Evolutionary conservation across 75 land plant genomes (phyloP).

Genomic region (Cupressus sempervirens): DNA sequence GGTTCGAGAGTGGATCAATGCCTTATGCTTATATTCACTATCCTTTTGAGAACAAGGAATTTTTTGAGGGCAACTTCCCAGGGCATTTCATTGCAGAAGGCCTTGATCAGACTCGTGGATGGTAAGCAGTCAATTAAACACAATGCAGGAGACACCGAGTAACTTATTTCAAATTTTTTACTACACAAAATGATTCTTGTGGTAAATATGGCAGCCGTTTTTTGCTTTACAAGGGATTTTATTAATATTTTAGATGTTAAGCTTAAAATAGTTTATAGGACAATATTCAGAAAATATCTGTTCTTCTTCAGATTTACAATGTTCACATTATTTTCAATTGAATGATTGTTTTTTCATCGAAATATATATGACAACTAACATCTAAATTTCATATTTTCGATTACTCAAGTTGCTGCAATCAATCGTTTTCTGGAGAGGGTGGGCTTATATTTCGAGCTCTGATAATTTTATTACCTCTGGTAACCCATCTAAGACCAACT

Average conservation of each 20-base stretch:
- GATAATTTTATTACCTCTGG: too few relatives aligned
- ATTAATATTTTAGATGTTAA: background rate
- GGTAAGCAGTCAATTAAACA: slow-evolving; percentile 37
- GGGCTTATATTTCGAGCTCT: too few relatives aligned
- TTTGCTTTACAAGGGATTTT: background rate
- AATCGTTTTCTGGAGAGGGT: too few relatives aligned
- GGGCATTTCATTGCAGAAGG: slow-evolving; percentile 99
- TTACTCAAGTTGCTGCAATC: background rate
- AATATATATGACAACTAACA: background rate
- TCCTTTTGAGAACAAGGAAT: slow-evolving; percentile 95
- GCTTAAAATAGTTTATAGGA: background rate
- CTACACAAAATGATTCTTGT: background rate
- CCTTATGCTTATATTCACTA: slow-evolving; percentile 99
- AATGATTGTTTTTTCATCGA: background rate
- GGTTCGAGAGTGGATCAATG: slow-evolving; percentile 99
- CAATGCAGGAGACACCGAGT: background rate
- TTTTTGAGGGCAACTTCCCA: slow-evolving; percentile 94
- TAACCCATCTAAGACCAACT: too few relatives aligned
- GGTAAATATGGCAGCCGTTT: background rate
- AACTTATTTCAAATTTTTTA: background rate
- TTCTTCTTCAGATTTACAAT: background rate
- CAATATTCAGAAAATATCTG: background rate
- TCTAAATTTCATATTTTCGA: too few relatives aligned
- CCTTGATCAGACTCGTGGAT: slow-evolving; percentile 99
- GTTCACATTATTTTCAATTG: background rate